Conservation (phyloP, 2,329 filamentous ascomycete genomes). For the Trichocomaceae sp. region DNA sequence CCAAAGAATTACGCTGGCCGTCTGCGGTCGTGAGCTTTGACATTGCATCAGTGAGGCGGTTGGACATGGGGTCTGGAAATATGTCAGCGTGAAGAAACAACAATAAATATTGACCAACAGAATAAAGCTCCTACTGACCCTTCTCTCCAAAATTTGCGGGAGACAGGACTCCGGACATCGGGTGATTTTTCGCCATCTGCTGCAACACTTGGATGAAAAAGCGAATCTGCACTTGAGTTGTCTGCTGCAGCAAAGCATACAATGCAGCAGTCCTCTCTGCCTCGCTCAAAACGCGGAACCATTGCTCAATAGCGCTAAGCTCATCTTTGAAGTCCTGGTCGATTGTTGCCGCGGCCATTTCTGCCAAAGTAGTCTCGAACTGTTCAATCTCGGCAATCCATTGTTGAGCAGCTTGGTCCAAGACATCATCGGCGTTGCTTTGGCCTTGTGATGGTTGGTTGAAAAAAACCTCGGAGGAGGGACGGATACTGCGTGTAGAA, state of each 20-base stretch:
- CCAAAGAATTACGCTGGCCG: constrained; percentile 77
- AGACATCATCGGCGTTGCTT: constrained; percentile 68
- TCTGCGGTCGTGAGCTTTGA: constrained; percentile 78
- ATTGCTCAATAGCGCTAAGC: constrained; percentile 96
- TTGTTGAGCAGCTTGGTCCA: constrained; percentile 92
- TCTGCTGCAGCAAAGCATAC: constrained; percentile 94
- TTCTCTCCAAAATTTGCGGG: constrained; percentile 92
- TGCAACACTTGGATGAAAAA: constrained; percentile 99
- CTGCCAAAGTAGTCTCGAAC: constrained; percentile 96
- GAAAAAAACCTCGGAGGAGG: constrained; percentile 88
- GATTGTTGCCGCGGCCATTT: constrained; percentile 97
- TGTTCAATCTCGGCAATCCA: constrained; percentile 99
- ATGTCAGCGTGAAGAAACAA: constrained; percentile 15
- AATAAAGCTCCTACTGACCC: constrained; percentile 48
- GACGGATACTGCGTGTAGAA: constrained; percentile 73
- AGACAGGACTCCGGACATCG: constrained; percentile 91
- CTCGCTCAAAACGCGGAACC: constrained; percentile 96
- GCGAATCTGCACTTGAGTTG: constrained; percentile 95
- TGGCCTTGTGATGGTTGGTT: constrained; percentile 67
- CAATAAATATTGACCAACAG: constrained; percentile 3
- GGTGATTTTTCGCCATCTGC: constrained; percentile 98
- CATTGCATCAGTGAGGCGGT: constrained; percentile 92
- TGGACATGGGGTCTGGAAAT: constrained; percentile 86
- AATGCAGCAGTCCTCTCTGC: constrained; percentile 91
- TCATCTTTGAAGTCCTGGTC: constrained; percentile 99